Percentiles rank a stretch among this genome's conserved stretches.
Conservation (phyloP, 768 basidiomycete genomes). For the Phaeotremella skinneri region DNA sequence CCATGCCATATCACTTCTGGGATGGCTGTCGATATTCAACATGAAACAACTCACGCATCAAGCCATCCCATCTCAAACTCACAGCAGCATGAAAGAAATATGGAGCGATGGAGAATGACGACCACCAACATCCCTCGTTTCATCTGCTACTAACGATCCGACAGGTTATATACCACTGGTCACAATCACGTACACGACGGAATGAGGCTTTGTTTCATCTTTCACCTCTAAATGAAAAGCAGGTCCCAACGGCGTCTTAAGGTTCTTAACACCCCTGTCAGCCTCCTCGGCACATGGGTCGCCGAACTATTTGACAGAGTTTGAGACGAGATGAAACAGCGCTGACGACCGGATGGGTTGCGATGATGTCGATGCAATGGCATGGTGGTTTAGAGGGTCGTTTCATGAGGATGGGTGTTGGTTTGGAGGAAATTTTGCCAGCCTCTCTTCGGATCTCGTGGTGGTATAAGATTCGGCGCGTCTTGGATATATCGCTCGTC, state of each 20-base stretch:
- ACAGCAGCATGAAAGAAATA: too few relatives aligned
- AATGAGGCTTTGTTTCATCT: conserved; percentile 4
- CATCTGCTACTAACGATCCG: background rate
- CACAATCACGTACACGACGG: background rate
- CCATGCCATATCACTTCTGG: background rate
- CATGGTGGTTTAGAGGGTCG: too few relatives aligned
- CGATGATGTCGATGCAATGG: too few relatives aligned
- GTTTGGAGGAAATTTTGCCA: too few relatives aligned
- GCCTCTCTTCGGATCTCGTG: too few relatives aligned
- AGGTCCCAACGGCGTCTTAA: background rate
- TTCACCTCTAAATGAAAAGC: background rate
- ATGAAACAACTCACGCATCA: background rate
- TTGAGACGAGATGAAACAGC: background rate
- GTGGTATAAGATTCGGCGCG: too few relatives aligned
- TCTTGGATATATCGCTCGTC: too few relatives aligned
- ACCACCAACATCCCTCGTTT: background rate
- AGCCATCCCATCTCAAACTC: background rate
- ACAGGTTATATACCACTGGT: background rate
- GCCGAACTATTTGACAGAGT: background rate
- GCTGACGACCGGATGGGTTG: too few relatives aligned
- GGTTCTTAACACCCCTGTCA: conserved; percentile 3
- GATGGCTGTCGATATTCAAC: too few relatives aligned
- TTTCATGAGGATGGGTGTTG: too few relatives aligned
- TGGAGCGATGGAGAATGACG: too few relatives aligned
- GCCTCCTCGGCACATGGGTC: background rate